Evolutionary conservation across 2,329 filamentous ascomycete species (phyloP), one percentile per base, ranked within the genome.

Genomic region (Phaeosphaeriaceae sp.): DNA sequence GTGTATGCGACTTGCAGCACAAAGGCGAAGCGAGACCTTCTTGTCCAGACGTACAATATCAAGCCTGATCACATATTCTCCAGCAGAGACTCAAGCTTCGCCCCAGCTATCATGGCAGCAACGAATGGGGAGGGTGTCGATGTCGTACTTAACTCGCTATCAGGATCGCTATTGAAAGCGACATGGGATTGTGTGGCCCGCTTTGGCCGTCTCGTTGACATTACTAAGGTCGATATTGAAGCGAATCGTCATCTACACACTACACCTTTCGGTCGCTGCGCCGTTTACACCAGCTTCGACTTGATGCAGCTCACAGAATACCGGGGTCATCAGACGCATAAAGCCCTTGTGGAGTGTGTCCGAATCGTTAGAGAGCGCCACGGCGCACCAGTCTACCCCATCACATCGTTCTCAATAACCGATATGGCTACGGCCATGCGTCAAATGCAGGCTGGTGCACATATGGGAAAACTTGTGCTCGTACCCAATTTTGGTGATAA

Each of bases 151-250:
- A 74, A 74, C 52, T 50, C 52, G 1, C 35, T 63, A 0, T 44
- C 56, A 21, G 71, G 70, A 1, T 56, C 67, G 12, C 35, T 54
- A 3, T 51, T 74, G 1, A 56, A 58, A 2, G 71, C 71, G 0
- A 77, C 74, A 0, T 82, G 77, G 75, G 57, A 70, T 4, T 79
- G 76, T 37, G 63, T 82, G 2, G 78, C 78, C 0, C 35, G 52
- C 18, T 53, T 56, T 39, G 64, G 64, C 8, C 40, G 39, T 15
- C 55, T 66, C 11, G 18, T 66, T 3, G 58, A 68, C 33, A 54
- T 67, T 42, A 54, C 53, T 1, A 44, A 48, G 9, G 34, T n/a
- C 7, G 45, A 55, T 20, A 4, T 42, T 2, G 30, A 42, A 21
- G 17, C 17, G 1, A 46, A 36, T 17, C 38, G 15, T 1, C 44